Evolutionary conservation across 2,329 filamentous ascomycete species (phyloP).

Genomic region (Zymoseptoria crescenta): DNA sequence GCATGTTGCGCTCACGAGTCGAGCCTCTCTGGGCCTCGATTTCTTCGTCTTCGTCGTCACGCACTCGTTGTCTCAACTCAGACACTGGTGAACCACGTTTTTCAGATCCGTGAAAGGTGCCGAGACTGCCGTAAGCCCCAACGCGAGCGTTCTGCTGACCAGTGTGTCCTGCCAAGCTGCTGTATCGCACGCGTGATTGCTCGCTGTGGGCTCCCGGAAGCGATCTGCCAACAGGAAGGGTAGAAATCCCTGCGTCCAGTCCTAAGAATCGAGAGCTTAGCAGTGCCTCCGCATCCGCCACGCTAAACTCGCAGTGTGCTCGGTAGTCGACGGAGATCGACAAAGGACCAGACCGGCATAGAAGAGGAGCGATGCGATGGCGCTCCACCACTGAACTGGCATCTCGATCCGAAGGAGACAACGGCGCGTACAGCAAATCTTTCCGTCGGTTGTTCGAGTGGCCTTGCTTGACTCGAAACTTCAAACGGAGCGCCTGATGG

Average conservation of each 20-base stretch:
- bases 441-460: constrained; percentile 37
- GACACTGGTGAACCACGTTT: constrained; percentile 26
- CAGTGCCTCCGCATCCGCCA: constrained; percentile 85
- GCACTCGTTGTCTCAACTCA: constrained; percentile 20
- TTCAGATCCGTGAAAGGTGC: constrained; percentile 25
- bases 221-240: constrained; percentile 19
- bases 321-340: constrained; percentile 77
- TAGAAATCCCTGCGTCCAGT: constrained; percentile 55
- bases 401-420: constrained; percentile 56
- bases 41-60: constrained; percentile 16
- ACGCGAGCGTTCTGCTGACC: constrained; percentile 14
- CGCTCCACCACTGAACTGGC: constrained; percentile 51
- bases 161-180: constrained; percentile 14
- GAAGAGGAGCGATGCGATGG: constrained; percentile 74
- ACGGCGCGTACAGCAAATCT: constrained; percentile 64
- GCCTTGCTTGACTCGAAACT: constrained; percentile 68
- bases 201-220: constrained; percentile 40
- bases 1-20: constrained; percentile 2
- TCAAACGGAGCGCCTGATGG: constrained; percentile 59
- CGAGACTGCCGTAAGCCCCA: constrained; percentile 28
- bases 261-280: constrained; percentile 91
- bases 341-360: constrained; percentile 79
- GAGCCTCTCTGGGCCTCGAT: constrained; percentile 3
- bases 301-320: constrained; percentile 79
- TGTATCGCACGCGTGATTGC: constrained; percentile 27